Conservation (phyloP, 805 yeast species). For the Kodamaea sagamina region DNA sequence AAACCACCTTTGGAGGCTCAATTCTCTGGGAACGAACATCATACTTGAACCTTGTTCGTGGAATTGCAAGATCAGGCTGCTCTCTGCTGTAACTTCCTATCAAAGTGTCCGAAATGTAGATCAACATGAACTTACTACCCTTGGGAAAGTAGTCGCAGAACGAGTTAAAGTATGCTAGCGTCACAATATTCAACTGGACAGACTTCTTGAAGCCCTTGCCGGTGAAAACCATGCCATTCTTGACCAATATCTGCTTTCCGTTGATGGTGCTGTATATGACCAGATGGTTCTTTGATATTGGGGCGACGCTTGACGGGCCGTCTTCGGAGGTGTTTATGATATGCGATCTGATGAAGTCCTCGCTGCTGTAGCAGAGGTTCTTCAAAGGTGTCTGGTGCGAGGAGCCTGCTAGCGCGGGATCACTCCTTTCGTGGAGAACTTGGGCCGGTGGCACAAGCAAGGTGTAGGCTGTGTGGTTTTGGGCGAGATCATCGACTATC, state of each 20-base stretch:
- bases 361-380: slow-evolving; percentile 54
- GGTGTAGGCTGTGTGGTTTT: slow-evolving; percentile 52
- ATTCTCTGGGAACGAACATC: background rate
- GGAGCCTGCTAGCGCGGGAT: slow-evolving; percentile 22
- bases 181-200: slow-evolving; percentile 44
- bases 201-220: slow-evolving; percentile 59
- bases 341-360: slow-evolving; percentile 66
- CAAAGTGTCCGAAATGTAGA: slow-evolving; percentile 59
- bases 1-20: background rate
- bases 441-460: slow-evolving; percentile 65
- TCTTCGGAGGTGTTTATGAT: slow-evolving; percentile 43
- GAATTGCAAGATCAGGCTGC: background rate
- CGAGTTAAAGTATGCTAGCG: slow-evolving; percentile 50
- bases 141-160: slow-evolving; percentile 62
- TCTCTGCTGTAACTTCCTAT: slow-evolving; percentile 16
- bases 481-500: slow-evolving; percentile 45
- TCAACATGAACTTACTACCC: slow-evolving; percentile 56
- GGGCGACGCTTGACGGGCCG: slow-evolving; percentile 24
- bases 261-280: slow-evolving; percentile 55
- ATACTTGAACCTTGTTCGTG: background rate
- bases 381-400: slow-evolving; percentile 35
- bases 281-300: slow-evolving; percentile 36
- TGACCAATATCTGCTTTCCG: slow-evolving; percentile 56
- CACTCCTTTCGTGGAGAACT: slow-evolving; percentile 38
- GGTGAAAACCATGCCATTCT: slow-evolving; percentile 55